A percentile compares a stretch with the other conserved stretches of the same genome.
Evolutionary conservation across 2,329 filamentous ascomycete genomes (phyloP).

Genomic region (Nothophoma quercina): DNA sequence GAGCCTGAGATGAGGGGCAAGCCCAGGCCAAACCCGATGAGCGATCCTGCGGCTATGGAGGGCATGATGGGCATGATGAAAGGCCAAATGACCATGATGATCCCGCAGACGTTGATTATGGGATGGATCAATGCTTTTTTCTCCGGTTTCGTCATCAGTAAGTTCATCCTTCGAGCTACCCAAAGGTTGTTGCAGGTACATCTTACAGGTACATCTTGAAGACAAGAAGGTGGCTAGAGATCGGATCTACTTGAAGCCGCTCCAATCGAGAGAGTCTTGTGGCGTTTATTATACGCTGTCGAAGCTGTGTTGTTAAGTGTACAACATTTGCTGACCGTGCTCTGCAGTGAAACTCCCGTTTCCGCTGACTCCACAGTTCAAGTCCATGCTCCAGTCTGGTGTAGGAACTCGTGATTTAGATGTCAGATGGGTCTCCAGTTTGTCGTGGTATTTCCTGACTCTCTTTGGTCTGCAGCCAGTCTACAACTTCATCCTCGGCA

Average conservation of each 20-base stretch:
- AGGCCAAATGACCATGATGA: slow-evolving; percentile 99
- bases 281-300: neutral
- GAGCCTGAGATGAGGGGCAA: slow-evolving; percentile 86
- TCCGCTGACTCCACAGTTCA: slow-evolving; percentile 97
- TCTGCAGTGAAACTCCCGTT: slow-evolving; percentile 89
- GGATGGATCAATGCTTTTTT: slow-evolving; percentile 99
- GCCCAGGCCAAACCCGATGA: slow-evolving; percentile 90
- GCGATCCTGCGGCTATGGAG: slow-evolving; percentile 95
- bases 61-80: slow-evolving; percentile 99
- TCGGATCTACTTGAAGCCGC: too few relatives aligned
- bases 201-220: too few relatives aligned
- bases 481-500: slow-evolving; percentile 95
- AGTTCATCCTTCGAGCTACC: slow-evolving; percentile 42
- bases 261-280: too few relatives aligned
- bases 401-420: slow-evolving; percentile 96
- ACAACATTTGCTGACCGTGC: slow-evolving; percentile 22
- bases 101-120: slow-evolving; percentile 98
- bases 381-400: slow-evolving; percentile 97
- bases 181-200: neutral
- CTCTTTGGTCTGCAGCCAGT: slow-evolving; percentile 96
- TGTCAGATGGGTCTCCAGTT: slow-evolving; percentile 96
- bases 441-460: slow-evolving; percentile 99
- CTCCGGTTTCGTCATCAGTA: slow-evolving; percentile 96
- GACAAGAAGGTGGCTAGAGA: neutral
- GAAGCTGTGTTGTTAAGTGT: neutral